phyloP scores from a whole-genome alignment of 768 basidiomycete genomes.

The Roridomyces roridus region DNA sequence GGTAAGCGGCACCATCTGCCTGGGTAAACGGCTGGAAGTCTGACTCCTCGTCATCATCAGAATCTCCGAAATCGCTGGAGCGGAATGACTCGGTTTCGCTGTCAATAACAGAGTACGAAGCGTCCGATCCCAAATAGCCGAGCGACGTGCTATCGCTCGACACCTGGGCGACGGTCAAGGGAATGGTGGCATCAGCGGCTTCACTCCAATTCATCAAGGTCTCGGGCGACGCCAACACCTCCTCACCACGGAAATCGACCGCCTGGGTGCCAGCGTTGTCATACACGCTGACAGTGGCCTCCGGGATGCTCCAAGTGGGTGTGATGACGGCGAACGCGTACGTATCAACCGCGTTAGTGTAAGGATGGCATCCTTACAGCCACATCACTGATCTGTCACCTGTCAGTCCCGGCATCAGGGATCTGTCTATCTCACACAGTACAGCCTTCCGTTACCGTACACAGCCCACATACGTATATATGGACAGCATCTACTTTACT shows the following conservation, averaged over 20 bases:
- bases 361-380: too few relatives aligned
- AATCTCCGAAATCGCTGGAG: neutral
- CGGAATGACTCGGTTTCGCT: neutral
- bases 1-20: neutral
- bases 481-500: too few relatives aligned
- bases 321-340: neutral
- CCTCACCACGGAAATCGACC: conserved; percentile 6
- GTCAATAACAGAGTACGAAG: neutral
- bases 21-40: neutral
- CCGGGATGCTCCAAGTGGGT: conserved; percentile 1
- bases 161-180: neutral
- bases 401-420: too few relatives aligned
- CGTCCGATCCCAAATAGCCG: too few relatives aligned
- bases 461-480: too few relatives aligned
- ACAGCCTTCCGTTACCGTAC: too few relatives aligned
- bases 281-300: conserved; percentile 4
- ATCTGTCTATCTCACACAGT: too few relatives aligned
- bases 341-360: conserved; percentile 2
- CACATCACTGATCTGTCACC: too few relatives aligned
- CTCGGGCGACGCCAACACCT: conserved; percentile 9
- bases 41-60: neutral
- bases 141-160: neutral
- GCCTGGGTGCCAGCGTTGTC: neutral
- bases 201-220: conserved; percentile 4
- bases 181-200: neutral